These are phyloP conservation scores for Allantophomopsis lycopodina DNA, from an alignment of 2,329 filamentous ascomycete species.

Conservation along the genomic window DNA sequence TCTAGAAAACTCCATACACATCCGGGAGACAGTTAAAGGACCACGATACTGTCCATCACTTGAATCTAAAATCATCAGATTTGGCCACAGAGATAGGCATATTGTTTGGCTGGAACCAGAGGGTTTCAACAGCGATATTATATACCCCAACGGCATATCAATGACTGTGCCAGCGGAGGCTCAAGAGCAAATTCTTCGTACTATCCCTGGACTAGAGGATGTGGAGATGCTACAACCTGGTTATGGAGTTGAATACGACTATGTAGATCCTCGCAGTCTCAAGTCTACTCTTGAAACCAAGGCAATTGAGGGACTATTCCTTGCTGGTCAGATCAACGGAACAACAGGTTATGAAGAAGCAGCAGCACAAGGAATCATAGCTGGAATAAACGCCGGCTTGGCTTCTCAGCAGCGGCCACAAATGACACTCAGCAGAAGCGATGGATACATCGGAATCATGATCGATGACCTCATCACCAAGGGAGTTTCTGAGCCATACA, in stretches of 20 bases:
- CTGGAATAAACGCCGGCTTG: slow-evolving; percentile 89
- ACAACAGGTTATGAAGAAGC: slow-evolving; percentile 98
- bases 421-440: slow-evolving; percentile 61
- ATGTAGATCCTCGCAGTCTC: slow-evolving; percentile 84
- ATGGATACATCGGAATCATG: slow-evolving; percentile 97
- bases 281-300: slow-evolving; percentile 91
- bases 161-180: slow-evolving; percentile 91
- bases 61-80: slow-evolving; percentile 86
- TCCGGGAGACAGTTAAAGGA: slow-evolving; percentile 86
- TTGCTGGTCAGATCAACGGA: slow-evolving; percentile 95
- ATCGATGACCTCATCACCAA: slow-evolving; percentile 96
- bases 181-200: slow-evolving; percentile 74
- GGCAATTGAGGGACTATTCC: slow-evolving; percentile 71
- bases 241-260: slow-evolving; percentile 97
- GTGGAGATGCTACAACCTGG: slow-evolving; percentile 88
- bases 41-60: slow-evolving; percentile 92
- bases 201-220: slow-evolving; percentile 76
- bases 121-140: slow-evolving; percentile 76
- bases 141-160: slow-evolving; percentile 93
- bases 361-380: slow-evolving; percentile 81
- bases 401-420: slow-evolving; percentile 50
- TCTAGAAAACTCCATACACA: slow-evolving; percentile 92
- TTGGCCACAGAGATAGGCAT: slow-evolving; percentile 66
- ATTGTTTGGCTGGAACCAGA: slow-evolving; percentile 97
- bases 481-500: slow-evolving; percentile 90